Conservation (phyloP, 176 grass and related monocot genomes). For the Zea mays region Zm-B73-REFERENCE-NAM-5.0 NC_050099.1:151896001-151896500, state of each 20-base stretch:
- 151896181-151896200: slow-evolving; percentile 38
- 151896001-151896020: not conserved
- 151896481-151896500: not conserved
- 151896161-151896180: not conserved
- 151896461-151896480: not conserved
- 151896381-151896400: slow-evolving; percentile 80
- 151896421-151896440: not conserved
- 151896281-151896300: slow-evolving; percentile 95
- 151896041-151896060: not conserved
- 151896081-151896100: not conserved
- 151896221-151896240: slow-evolving; percentile 81
- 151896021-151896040: not conserved
- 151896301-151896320: slow-evolving; percentile 99
- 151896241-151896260: slow-evolving; percentile 97
- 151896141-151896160: slow-evolving; percentile 11
- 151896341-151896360: slow-evolving; percentile 89
- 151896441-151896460: not conserved
- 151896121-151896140: not conserved
- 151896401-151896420: slow-evolving; percentile 86
- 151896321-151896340: slow-evolving; percentile 99
- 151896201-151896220: slow-evolving; percentile 96
- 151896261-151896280: slow-evolving; percentile 89
- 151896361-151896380: slow-evolving; percentile 78
- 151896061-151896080: not conserved
- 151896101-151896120: not conserved